These are phyloP conservation scores for Salix caprea DNA, from an alignment of 345 rosid genomes.

Conservation along the genomic window DNA sequence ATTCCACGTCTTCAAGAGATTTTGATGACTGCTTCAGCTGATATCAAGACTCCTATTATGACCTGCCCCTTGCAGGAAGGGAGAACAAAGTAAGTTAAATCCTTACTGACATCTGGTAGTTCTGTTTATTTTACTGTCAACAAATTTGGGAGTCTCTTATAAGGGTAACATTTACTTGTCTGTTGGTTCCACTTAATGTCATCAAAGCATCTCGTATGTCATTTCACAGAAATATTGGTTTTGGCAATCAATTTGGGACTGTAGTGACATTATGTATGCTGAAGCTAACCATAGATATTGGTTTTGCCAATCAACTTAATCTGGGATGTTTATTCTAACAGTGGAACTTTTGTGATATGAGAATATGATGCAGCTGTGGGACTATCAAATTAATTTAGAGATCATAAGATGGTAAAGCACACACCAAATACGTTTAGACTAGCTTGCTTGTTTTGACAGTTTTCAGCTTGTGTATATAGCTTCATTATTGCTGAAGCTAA, in stretches of 20 bases:
- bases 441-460: too few species aligned
- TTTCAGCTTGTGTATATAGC: too few species aligned
- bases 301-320: not conserved
- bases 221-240: too few species aligned
- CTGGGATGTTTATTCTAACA: not conserved
- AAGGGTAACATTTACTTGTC: not conserved
- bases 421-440: too few species aligned
- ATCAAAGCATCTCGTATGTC: not conserved
- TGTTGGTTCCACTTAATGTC: not conserved
- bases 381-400: not conserved
- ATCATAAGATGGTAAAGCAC: not conserved
- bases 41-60: conserved; percentile 89
- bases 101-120: not conserved
- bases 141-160: not conserved
- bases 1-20: conserved; percentile 97
- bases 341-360: not conserved
- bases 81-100: conserved; percentile 51
- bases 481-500: too few species aligned
- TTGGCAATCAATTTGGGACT: too few species aligned
- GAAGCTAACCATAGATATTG: too few species aligned
- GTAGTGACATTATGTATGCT: too few species aligned
- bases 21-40: conserved; percentile 76
- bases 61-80: conserved; percentile 76
- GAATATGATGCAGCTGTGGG: not conserved
- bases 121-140: not conserved